A percentile compares a stretch with the other conserved stretches of the same genome.
These are phyloP conservation scores for Clohesyomyces aquaticus DNA, from an alignment of 495 filamentous ascomycete species.

Conservation along the genomic window DNA sequence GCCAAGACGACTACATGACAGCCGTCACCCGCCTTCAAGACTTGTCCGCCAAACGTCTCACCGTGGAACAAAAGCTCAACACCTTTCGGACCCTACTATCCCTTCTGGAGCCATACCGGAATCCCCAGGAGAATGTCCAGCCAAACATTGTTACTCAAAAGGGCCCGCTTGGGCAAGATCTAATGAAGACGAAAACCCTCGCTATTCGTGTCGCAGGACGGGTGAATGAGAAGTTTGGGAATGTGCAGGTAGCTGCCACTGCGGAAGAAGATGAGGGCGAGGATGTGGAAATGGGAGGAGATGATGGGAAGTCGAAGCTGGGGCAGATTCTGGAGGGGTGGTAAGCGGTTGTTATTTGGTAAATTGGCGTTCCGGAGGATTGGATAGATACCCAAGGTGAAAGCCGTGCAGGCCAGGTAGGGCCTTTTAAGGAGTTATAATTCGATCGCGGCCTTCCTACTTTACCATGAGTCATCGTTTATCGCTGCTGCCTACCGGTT, in stretches of 20 bases:
- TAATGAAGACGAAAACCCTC: conserved; percentile 76
- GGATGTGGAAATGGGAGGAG: conserved; percentile 45
- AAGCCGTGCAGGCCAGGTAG: no score
- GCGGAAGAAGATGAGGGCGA: conserved; percentile 27
- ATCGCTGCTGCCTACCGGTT: no score
- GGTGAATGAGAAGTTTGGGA: conserved; percentile 51
- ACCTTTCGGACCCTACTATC: conserved; percentile 60
- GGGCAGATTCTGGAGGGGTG: conserved; percentile 26
- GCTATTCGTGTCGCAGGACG: conserved; percentile 70
- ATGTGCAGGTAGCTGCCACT: conserved; percentile 42
- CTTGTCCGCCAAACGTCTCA: conserved; percentile 58
- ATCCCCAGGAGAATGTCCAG: conserved; percentile 65
- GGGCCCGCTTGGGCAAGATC: conserved; percentile 71
- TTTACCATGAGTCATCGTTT: no score
- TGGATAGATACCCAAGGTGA: no score
- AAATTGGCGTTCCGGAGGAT: no score
- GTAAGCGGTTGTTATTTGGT: conserved; percentile 19
- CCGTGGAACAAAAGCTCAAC: conserved; percentile 58
- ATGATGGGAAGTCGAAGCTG: conserved; percentile 50
- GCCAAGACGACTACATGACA: conserved; percentile 29
- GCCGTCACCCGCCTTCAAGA: conserved; percentile 48
- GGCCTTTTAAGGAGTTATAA: no score
- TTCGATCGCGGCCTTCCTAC: no score
- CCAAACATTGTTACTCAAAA: conserved; percentile 76
- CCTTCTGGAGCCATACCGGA: conserved; percentile 63